These are phyloP conservation scores for Terfezia claveryi DNA, from an alignment of 495 filamentous ascomycete species.

Conservation along the genomic window DNA sequence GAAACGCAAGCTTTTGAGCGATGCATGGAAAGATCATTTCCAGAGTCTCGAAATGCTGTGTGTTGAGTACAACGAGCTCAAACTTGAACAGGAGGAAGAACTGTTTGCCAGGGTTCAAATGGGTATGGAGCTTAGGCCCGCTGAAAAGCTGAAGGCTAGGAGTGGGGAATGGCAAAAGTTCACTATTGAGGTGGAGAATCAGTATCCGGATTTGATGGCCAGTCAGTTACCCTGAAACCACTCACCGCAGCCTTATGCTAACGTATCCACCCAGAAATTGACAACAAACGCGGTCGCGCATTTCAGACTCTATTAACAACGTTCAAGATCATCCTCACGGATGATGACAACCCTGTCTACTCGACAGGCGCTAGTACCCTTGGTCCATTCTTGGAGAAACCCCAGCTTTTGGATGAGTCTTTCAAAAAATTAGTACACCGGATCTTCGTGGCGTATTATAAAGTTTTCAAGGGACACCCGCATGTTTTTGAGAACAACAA, in stretches of 20 bases:
- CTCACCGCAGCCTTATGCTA: background rate
- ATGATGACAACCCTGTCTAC: constrained; percentile 8
- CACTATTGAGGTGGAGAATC: constrained; percentile 22
- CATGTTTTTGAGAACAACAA: constrained; percentile 15
- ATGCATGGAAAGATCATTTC: constrained; percentile 20
- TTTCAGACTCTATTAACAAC: constrained; percentile 19
- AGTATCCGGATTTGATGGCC: constrained; percentile 21
- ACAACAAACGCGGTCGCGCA: constrained; percentile 19
- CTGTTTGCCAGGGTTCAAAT: constrained; percentile 29
- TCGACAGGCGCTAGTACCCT: constrained; percentile 8
- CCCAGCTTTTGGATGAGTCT: constrained; percentile 2
- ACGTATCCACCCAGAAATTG: constrained; percentile 12
- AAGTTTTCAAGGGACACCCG: constrained; percentile 11
- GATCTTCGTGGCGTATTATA: constrained; percentile 11
- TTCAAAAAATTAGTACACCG: constrained; percentile 7
- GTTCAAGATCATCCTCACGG: constrained; percentile 14
- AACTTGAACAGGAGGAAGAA: constrained; percentile 26
- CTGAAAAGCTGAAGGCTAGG: constrained; percentile 28
- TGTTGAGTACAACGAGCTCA: constrained; percentile 24
- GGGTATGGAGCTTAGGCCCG: constrained; percentile 26
- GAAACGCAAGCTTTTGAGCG: constrained; percentile 10
- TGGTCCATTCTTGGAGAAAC: constrained; percentile 9
- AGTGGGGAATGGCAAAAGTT: constrained; percentile 27
- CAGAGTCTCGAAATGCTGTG: constrained; percentile 21
- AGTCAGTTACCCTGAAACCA: constrained; percentile 8